Conservation (phyloP, 2,329 filamentous ascomycete genomes). For the Cladosporium colombiae region DNA sequence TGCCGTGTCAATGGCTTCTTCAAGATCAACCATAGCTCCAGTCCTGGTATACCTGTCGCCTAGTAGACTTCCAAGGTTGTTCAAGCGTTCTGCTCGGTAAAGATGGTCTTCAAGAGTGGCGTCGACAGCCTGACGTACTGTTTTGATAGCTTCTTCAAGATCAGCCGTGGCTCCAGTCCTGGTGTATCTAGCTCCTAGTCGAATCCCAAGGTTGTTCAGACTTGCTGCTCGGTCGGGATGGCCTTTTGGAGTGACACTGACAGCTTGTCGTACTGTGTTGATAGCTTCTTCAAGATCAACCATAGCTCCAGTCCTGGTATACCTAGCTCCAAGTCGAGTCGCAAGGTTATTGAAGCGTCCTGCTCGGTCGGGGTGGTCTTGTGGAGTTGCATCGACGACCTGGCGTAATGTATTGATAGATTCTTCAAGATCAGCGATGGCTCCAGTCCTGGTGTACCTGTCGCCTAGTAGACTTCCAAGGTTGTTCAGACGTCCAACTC, state of each 20-base stretch:
- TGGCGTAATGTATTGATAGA: not conserved
- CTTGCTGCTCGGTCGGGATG: not conserved
- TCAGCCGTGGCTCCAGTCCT: not conserved
- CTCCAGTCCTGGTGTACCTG: not conserved
- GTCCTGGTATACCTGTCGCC: not conserved
- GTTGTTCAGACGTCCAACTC: not conserved
- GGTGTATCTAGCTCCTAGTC: not conserved
- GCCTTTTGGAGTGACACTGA: not conserved
- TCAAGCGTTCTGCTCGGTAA: not conserved
- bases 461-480: not conserved
- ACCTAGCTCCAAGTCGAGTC: not conserved
- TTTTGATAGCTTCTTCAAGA: not conserved
- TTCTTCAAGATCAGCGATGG: not conserved
- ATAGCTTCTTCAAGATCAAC: not conserved
- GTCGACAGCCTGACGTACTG: not conserved
- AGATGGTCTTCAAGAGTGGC: not conserved
- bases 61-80: not conserved
- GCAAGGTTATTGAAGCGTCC: not conserved
- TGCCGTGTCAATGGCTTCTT: not conserved
- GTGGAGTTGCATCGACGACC: not conserved
- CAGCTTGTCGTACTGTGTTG: not conserved
- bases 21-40: not conserved
- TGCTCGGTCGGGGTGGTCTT: not conserved
- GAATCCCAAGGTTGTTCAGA: not conserved
- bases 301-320: not conserved